Conservation (phyloP, 495 filamentous ascomycete genomes). For the Aspergillus indologenus region DNA sequence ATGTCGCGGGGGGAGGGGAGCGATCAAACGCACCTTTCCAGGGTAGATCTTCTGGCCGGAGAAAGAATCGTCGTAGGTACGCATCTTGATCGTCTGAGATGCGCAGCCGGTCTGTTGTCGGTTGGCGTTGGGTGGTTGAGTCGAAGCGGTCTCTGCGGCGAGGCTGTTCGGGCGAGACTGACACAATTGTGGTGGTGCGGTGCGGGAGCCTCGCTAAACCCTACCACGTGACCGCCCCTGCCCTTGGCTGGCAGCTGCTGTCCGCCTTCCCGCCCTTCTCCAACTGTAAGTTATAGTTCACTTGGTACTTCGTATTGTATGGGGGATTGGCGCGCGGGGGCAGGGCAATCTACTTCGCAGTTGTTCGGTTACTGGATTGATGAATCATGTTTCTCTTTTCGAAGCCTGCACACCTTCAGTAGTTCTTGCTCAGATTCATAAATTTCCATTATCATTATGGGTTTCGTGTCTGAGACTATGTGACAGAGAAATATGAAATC, state of each 20-base stretch:
- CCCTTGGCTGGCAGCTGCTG: constrained; percentile 32
- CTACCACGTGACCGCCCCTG: constrained; percentile 43
- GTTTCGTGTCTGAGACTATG: too few species aligned
- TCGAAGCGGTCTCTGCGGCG: constrained; percentile 45
- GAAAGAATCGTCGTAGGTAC: constrained; percentile 98
- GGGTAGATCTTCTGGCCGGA: constrained; percentile 98
- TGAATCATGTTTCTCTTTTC: too few species aligned
- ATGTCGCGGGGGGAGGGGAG: constrained; percentile 14
- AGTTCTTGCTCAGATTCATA: too few species aligned
- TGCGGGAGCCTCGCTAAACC: constrained; percentile 46
- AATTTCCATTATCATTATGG: too few species aligned
- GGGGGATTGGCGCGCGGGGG: too few species aligned
- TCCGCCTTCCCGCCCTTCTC: neutral
- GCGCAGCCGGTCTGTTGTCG: constrained; percentile 46
- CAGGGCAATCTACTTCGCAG: too few species aligned
- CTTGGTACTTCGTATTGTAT: too few species aligned
- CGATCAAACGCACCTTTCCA: constrained; percentile 79
- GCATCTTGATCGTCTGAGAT: constrained; percentile 71
- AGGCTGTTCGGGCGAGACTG: constrained; percentile 29
- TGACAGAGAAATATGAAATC: neutral
- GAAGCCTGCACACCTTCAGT: too few species aligned
- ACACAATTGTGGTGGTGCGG: constrained; percentile 52
- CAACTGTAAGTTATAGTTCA: neutral
- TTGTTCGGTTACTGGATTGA: too few species aligned
- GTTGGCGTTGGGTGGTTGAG: constrained; percentile 52